These are phyloP conservation scores for Trichoderma gamsii DNA, from an alignment of 495 filamentous ascomycete species.

Conservation along the genomic window DNA sequence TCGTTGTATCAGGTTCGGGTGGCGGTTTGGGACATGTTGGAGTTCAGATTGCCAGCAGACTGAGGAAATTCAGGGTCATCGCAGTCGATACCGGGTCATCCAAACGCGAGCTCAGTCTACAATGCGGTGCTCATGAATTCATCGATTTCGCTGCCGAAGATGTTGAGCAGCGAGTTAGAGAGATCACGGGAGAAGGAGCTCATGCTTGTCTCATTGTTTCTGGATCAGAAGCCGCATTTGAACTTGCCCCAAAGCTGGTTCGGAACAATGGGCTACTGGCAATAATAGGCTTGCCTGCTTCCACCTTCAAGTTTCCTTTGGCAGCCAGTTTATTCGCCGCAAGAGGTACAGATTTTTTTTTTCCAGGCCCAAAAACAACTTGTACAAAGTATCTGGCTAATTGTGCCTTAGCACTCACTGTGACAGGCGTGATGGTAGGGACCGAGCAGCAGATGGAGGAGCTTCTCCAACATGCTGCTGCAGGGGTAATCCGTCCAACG, in stretches of 20 bases:
- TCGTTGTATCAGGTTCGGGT: slow-evolving; percentile 59
- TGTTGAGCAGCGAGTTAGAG: slow-evolving; percentile 45
- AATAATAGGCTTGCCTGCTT: neutral
- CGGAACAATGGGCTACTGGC: slow-evolving; percentile 9
- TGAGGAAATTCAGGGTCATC: slow-evolving; percentile 59
- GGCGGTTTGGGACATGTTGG: slow-evolving; percentile 59
- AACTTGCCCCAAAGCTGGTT: slow-evolving; percentile 13
- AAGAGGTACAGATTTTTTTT: slow-evolving; percentile 5
- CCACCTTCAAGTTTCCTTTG: slow-evolving; percentile 13
- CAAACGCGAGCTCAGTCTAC: slow-evolving; percentile 52
- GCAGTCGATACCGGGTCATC: slow-evolving; percentile 55
- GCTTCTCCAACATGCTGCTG: slow-evolving; percentile 5
- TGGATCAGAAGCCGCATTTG: slow-evolving; percentile 13
- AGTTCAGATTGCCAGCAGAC: slow-evolving; percentile 51
- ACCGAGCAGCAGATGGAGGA: slow-evolving; percentile 11
- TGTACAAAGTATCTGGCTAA: neutral
- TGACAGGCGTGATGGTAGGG: neutral
- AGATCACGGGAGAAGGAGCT: slow-evolving; percentile 52
- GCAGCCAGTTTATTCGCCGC: slow-evolving; percentile 9
- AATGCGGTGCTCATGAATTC: slow-evolving; percentile 59
- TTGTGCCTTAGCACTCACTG: slow-evolving; percentile 4
- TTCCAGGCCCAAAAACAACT: neutral
- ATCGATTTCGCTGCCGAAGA: slow-evolving; percentile 44
- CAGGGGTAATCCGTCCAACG: neutral
- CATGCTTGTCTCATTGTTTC: slow-evolving; percentile 50